Evolutionary conservation across 345 rosid genomes (phyloP).

Genomic region (Bruguiera parviflora): DNA sequence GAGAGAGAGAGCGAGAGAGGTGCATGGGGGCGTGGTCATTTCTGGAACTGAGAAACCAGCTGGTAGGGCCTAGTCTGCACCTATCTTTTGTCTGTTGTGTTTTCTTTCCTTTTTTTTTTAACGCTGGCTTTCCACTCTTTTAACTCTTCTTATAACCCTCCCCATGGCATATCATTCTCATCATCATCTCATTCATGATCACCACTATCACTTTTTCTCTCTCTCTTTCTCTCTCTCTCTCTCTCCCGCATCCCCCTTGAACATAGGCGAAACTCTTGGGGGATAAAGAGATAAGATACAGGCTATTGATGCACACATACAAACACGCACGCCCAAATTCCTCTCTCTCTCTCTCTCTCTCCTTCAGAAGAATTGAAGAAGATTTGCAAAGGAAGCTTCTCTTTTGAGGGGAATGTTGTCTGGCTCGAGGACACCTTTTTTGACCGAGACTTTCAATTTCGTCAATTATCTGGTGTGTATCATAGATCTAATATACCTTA

Average conservation of each 20-base stretch:
- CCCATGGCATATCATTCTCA: conserved; percentile 34
- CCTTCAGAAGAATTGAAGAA: not conserved
- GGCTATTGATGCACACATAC: not conserved
- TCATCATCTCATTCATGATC: conserved; percentile 31
- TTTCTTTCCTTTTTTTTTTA: not conserved
- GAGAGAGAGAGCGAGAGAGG: conserved; percentile 15
- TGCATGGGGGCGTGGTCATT: conserved; percentile 67
- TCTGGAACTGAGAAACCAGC: conserved; percentile 46
- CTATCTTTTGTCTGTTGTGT: conserved; percentile 45
- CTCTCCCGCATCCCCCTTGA: conserved; percentile 43
- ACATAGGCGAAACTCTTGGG: conserved; percentile 62
- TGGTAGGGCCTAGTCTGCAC: conserved; percentile 40
- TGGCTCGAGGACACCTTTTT: conserved; percentile 73
- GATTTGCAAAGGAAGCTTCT: conserved; percentile 20
- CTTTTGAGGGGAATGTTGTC: conserved; percentile 96
- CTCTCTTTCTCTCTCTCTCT: conserved; percentile 4
- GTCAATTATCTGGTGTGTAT: not conserved
- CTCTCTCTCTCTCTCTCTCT: not conserved
- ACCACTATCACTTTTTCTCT: conserved; percentile 27
- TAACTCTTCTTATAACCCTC: conserved; percentile 33
- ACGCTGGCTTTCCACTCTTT: conserved; percentile 32
- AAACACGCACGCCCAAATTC: not conserved
- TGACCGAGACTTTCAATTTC: conserved; percentile 10
- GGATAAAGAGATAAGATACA: conserved; percentile 26
- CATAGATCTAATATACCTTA: conserved; percentile 25